These are phyloP conservation scores for Pseudomonodictys pantanalensis DNA, from an alignment of 495 filamentous ascomycete genomes.

Conservation along the genomic window DNA sequence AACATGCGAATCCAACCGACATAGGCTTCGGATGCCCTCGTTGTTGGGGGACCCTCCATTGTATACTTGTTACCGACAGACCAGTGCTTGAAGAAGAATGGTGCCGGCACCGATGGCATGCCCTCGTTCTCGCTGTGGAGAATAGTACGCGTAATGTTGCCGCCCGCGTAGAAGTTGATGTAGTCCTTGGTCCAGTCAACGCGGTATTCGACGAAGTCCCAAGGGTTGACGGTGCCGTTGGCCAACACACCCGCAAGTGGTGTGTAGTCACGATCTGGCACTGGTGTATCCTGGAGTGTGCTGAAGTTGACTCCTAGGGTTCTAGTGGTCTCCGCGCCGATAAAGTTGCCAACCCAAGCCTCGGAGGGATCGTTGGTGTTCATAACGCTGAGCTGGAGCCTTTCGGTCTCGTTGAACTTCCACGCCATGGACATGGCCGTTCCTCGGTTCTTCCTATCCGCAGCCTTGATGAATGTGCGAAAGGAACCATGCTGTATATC, in stretches of 20 bases:
- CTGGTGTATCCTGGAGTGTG: conserved; percentile 20
- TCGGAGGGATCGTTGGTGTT: conserved; percentile 36
- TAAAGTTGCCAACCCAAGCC: conserved; percentile 42
- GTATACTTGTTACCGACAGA: conserved; percentile 40
- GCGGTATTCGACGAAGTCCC: conserved; percentile 42
- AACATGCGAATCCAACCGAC: conserved; percentile 44
- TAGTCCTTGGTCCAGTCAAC: conserved; percentile 44
- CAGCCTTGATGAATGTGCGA: conserved; percentile 35
- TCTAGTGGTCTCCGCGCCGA: conserved; percentile 34
- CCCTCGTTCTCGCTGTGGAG: conserved; percentile 19
- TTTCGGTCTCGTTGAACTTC: conserved; percentile 42
- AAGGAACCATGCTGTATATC: conserved; percentile 47
- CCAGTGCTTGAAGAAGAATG: conserved; percentile 45
- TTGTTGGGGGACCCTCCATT: conserved; percentile 42
- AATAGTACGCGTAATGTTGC: conserved; percentile 31
- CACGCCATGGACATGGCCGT: conserved; percentile 43
- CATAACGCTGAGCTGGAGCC: conserved; percentile 39
- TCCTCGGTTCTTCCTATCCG: conserved; percentile 30
- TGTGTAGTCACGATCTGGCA: conserved; percentile 24
- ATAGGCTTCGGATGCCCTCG: conserved; percentile 34
- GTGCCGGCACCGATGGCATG: conserved; percentile 37
- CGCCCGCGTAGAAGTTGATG: conserved; percentile 39
- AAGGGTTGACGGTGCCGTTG: conserved; percentile 32
- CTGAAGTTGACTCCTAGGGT: conserved; percentile 38
- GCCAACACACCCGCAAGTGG: conserved; percentile 1